These are phyloP conservation scores for Acmispon strigosus DNA, from an alignment of 306 rosid genomes.

Conservation along the genomic window DNA sequence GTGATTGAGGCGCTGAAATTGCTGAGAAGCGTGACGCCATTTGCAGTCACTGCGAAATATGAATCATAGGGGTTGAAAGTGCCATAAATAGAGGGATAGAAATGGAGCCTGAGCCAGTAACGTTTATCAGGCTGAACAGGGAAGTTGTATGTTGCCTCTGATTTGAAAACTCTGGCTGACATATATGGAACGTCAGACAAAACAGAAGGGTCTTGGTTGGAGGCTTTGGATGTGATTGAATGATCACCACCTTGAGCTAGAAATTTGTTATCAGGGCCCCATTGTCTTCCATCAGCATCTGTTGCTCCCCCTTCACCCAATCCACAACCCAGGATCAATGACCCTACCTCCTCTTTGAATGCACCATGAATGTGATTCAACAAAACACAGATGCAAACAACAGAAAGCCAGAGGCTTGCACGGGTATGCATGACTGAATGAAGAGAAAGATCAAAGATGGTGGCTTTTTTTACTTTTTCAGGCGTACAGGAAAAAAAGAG, in stretches of 20 bases:
- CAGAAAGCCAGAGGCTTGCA: slow-evolving; percentile 1
- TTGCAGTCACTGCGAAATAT: slow-evolving; percentile 40
- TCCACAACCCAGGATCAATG: slow-evolving; percentile 39
- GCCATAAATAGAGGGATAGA: slow-evolving; percentile 38
- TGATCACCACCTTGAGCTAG: not conserved
- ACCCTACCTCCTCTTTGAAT: not conserved
- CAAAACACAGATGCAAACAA: slow-evolving; percentile 5
- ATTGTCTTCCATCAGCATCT: slow-evolving; percentile 39
- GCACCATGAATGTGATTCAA: slow-evolving; percentile 26
- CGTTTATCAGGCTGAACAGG: slow-evolving; percentile 27
- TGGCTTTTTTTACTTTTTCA: not conserved
- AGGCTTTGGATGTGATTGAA: slow-evolving; percentile 31
- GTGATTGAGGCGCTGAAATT: slow-evolving; percentile 43
- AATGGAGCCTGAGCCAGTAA: slow-evolving; percentile 49
- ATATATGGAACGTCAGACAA: slow-evolving; percentile 40
- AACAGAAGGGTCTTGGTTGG: slow-evolving; percentile 46
- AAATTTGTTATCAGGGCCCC: slow-evolving; percentile 38
- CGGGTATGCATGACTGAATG: slow-evolving; percentile 9
- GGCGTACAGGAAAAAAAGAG: slow-evolving; percentile 42
- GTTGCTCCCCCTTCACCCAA: slow-evolving; percentile 15
- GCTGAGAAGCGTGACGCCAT: slow-evolving; percentile 35
- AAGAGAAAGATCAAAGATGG: not conserved
- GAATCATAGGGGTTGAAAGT: slow-evolving; percentile 15
- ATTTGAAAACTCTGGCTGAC: slow-evolving; percentile 40
- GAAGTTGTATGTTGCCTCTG: slow-evolving; percentile 35